Evolutionary conservation across 163 green algal species (phyloP), one percentile per base, ranked within the genome.

Genomic region (Volvox carteri): DNA sequence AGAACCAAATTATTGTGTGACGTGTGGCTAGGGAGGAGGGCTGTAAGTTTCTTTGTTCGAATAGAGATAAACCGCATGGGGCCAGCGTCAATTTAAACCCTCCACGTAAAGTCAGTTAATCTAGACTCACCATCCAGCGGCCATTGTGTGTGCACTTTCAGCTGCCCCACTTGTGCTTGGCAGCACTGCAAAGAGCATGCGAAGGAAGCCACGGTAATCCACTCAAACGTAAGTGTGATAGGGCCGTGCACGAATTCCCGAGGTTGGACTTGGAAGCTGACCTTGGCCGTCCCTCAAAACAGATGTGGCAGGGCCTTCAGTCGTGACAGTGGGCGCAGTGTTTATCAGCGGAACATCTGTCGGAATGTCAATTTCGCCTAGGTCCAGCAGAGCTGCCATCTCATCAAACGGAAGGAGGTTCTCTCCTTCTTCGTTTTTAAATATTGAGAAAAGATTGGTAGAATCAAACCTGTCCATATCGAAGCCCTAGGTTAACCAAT

Each of bases 331-430:
- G 23, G 21, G 35, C 58, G n/a, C 78, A 23, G 39, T 80, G 73
- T 14, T 35, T 37, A 86, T n/a, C 1, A 68, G 35, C n/a, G 77
- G 48, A 18, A 33, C 39, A 75, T 74, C 39, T 19, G 23, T 76
- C 30, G 37, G 67, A 18, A 54, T 41, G 12, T 18, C 37, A 18
- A 84, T 12, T 8, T 84, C 75, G 8, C 75, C 80, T 5, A 87
- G 19, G 6, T 78, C 58, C 18, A 78, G 80, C 44, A 78, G 33
- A 16, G 70, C 46, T 18, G 46, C 65, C 48, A 87, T 46, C 2
- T 87, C 81, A 19, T 87, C 81, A 21, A 87, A 87, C 0, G 65
- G 65, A n/a, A 87, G 65, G 1, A 87, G 48, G n/a, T 87, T 79
- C 9, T 87, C 81, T 1, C 65, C 81, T 0, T 87, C 65, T 14